These are phyloP conservation scores for Colletotrichum nymphaeae DNA, from an alignment of 2,329 filamentous ascomycete species.

Conservation along the genomic window DNA sequence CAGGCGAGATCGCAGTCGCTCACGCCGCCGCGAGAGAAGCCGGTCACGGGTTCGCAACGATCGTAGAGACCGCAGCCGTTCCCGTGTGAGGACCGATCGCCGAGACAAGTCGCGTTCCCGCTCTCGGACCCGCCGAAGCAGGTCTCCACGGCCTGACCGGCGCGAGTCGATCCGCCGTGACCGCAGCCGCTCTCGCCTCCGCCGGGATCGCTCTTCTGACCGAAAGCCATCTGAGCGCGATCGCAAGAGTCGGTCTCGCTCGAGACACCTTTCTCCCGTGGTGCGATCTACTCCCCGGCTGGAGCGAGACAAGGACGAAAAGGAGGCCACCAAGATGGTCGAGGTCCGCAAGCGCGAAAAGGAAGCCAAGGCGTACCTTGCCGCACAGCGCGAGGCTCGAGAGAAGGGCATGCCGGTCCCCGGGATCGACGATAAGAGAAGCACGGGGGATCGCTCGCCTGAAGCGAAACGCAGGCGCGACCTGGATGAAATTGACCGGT, in stretches of 20 bases:
- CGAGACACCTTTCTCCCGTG: conserved; percentile 45
- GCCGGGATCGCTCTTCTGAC: conserved; percentile 40
- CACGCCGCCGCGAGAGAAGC: conserved; percentile 47
- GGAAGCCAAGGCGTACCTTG: conserved; percentile 73
- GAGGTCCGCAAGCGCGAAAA: conserved; percentile 72
- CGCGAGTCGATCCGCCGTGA: conserved; percentile 37
- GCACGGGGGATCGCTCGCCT: conserved; percentile 51
- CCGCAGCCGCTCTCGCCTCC: conserved; percentile 32
- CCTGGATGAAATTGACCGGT: conserved; percentile 57
- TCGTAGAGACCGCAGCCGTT: conserved; percentile 46
- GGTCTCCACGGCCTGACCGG: conserved; percentile 39
- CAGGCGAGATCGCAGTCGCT: conserved; percentile 48
- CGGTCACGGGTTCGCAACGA: conserved; percentile 42
- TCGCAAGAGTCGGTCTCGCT: conserved; percentile 58
- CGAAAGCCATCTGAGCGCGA: conserved; percentile 43
- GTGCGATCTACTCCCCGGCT: conserved; percentile 17
- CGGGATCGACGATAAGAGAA: conserved; percentile 65
- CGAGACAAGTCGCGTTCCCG: conserved; percentile 31
- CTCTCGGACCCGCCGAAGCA: conserved; percentile 39
- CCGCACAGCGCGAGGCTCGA: conserved; percentile 70
- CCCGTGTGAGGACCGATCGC: conserved; percentile 38
- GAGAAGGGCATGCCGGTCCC: conserved; percentile 69
- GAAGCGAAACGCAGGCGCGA: conserved; percentile 53
- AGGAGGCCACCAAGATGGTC: conserved; percentile 69
- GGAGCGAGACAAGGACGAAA: conserved; percentile 57